phyloP scores from a whole-genome alignment of 1,284 basidiomycete species.

The Ustanciosporium gigantosporum region DNA sequence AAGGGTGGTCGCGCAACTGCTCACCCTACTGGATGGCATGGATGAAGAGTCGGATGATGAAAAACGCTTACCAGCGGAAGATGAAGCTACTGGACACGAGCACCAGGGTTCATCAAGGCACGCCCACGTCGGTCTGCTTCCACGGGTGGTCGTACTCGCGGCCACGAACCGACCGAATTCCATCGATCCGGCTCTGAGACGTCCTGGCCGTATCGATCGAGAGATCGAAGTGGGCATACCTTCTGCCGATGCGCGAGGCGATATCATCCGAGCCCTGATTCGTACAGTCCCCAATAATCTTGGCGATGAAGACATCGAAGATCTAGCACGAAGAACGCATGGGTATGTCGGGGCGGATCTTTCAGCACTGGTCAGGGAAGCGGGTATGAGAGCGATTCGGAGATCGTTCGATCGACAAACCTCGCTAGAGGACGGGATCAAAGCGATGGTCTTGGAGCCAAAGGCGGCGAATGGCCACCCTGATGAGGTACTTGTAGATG shows the following conservation, averaged over 20 bases:
- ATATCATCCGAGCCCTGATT: slow-evolving; percentile 82
- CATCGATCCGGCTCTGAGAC: slow-evolving; percentile 89
- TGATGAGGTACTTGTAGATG: slow-evolving; percentile 62
- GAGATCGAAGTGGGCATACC: slow-evolving; percentile 98
- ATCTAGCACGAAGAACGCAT: slow-evolving; percentile 79
- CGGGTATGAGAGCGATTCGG: slow-evolving; percentile 87
- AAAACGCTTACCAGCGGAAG: slow-evolving; percentile 57
- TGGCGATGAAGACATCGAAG: slow-evolving; percentile 68
- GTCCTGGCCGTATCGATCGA: slow-evolving; percentile 92
- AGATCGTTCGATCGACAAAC: slow-evolving; percentile 61
- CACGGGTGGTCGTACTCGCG: slow-evolving; percentile 89
- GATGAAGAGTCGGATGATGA: slow-evolving; percentile 23
- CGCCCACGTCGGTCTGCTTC: neutral
- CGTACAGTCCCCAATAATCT: slow-evolving; percentile 78
- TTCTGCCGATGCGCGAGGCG: slow-evolving; percentile 76
- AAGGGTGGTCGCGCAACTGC: slow-evolving; percentile 88
- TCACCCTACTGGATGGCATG: slow-evolving; percentile 95
- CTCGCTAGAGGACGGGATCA: slow-evolving; percentile 16
- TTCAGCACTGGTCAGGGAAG: slow-evolving; percentile 86
- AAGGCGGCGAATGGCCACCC: neutral
- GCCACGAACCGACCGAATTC: slow-evolving; percentile 97
- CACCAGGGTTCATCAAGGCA: neutral
- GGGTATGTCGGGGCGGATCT: slow-evolving; percentile 98
- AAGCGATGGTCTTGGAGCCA: slow-evolving; percentile 22
- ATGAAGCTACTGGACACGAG: slow-evolving; percentile 45